Evolutionary conservation across 768 basidiomycete genomes (phyloP).

Genomic region (Pulveroboletus sp.): DNA sequence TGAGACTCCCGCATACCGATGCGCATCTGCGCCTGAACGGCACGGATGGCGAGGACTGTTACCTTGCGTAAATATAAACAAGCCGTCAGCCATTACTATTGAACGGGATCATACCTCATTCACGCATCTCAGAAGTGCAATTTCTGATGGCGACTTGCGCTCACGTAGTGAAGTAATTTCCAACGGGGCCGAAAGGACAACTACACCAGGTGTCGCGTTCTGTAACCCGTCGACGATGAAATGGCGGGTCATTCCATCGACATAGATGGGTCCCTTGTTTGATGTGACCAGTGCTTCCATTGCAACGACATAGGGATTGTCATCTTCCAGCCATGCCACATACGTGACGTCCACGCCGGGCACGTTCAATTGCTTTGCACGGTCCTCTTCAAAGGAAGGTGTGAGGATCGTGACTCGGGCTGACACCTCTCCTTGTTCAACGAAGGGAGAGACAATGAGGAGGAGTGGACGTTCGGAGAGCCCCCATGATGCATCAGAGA

Average conservation of each 20-base stretch:
- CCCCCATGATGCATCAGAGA: slow-evolving; percentile 59
- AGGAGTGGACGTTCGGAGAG: slow-evolving; percentile 80
- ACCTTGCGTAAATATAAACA: slow-evolving; percentile 45
- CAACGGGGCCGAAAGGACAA: slow-evolving; percentile 48
- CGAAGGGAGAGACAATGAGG: slow-evolving; percentile 53
- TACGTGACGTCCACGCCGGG: slow-evolving; percentile 46
- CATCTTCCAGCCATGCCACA: slow-evolving; percentile 66
- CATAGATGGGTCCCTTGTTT: slow-evolving; percentile 42
- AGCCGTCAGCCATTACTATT: not conserved
- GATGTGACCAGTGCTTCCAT: slow-evolving; percentile 28
- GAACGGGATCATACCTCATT: slow-evolving; percentile 59
- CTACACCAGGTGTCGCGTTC: slow-evolving; percentile 37
- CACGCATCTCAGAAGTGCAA: slow-evolving; percentile 69
- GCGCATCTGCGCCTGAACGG: slow-evolving; percentile 55
- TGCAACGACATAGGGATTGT: slow-evolving; percentile 59
- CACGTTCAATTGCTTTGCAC: slow-evolving; percentile 60
- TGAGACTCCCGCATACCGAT: slow-evolving; percentile 78
- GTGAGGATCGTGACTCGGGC: slow-evolving; percentile 63
- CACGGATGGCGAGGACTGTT: slow-evolving; percentile 73
- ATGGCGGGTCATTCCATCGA: slow-evolving; percentile 58
- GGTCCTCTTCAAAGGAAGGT: slow-evolving; percentile 71
- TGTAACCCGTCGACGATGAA: slow-evolving; percentile 67
- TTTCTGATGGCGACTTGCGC: slow-evolving; percentile 69
- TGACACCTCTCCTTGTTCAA: slow-evolving; percentile 24
- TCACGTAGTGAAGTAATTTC: slow-evolving; percentile 65